Evolutionary conservation across 148 eudicot species (phyloP).

Genomic region (Linanthus parryae): DNA sequence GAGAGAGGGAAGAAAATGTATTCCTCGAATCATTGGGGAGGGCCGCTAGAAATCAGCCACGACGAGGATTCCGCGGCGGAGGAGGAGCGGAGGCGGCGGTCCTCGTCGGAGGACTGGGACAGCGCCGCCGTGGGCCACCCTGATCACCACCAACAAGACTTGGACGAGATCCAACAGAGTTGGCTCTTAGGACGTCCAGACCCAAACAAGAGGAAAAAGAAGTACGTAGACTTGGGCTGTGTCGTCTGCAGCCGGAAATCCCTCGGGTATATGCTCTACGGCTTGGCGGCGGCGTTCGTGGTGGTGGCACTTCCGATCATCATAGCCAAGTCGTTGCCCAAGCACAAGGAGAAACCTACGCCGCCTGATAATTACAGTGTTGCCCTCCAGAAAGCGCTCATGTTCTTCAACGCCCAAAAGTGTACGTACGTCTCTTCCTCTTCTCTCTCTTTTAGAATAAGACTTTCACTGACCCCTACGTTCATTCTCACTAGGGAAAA

Average conservation of each 20-base stretch:
- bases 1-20: constrained; percentile 12
- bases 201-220: constrained; percentile 24
- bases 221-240: constrained; percentile 49
- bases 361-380: constrained; percentile 42
- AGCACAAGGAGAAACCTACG: constrained; percentile 21
- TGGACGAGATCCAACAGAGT: constrained; percentile 46
- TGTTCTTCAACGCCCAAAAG: constrained; percentile 62
- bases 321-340: constrained; percentile 31
- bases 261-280: constrained; percentile 23
- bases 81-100: constrained; percentile 13
- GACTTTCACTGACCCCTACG: too few relatives aligned
- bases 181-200: constrained; percentile 34
- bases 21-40: constrained; percentile 47
- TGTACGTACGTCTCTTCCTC: too few relatives aligned
- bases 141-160: constrained; percentile 8
- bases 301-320: constrained; percentile 33
- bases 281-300: constrained; percentile 13
- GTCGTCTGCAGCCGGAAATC: constrained; percentile 28
- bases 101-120: constrained; percentile 33
- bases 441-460: too few relatives aligned
- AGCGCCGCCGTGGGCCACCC: constrained; percentile 25
- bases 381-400: constrained; percentile 49
- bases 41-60: constrained; percentile 22
- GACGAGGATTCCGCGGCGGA: constrained; percentile 8
- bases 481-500: too few relatives aligned